These are phyloP conservation scores for Botrytis elliptica DNA, from an alignment of 2,329 filamentous ascomycete species.

Conservation along the genomic window DNA sequence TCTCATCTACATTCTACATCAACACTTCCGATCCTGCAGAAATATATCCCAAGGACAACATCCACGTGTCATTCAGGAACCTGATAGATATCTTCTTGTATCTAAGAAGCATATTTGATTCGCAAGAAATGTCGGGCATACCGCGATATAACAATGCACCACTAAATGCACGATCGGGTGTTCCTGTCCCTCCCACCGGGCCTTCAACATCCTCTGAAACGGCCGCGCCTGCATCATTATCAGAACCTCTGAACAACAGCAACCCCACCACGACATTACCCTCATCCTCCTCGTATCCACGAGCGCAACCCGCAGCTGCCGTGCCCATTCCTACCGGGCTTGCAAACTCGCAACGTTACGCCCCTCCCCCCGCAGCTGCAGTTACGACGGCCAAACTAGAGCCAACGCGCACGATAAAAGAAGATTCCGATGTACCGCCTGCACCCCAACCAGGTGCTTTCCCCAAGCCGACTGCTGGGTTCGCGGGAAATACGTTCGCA, in stretches of 20 bases:
- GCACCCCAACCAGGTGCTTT: constrained; percentile 58
- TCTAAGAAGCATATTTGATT: background rate
- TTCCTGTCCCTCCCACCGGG: constrained; percentile 23
- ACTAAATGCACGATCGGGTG: constrained; percentile 50
- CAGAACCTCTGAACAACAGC: constrained; percentile 23
- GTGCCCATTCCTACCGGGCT: constrained; percentile 26
- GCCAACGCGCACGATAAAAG: constrained; percentile 46
- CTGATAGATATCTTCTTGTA: constrained; percentile 8
- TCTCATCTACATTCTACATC: constrained; percentile 1
- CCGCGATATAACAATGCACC: constrained; percentile 59
- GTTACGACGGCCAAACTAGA: background rate
- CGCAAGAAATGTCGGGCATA: constrained; percentile 56
- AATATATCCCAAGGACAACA: constrained; percentile 3
- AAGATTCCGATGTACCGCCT: constrained; percentile 45
- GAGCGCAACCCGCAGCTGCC: constrained; percentile 51
- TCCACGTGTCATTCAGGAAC: background rate
- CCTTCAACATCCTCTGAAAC: constrained; percentile 46
- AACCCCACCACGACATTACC: constrained; percentile 37
- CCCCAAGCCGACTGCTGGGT: constrained; percentile 44
- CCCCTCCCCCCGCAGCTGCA: constrained; percentile 36
- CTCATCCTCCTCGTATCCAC: constrained; percentile 39
- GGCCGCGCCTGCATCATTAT: constrained; percentile 31
- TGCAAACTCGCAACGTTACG: constrained; percentile 30
- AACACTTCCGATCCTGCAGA: constrained; percentile 16
- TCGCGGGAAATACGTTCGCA: constrained; percentile 25